phyloP scores from a whole-genome alignment of 2,329 filamentous ascomycete species.

The Thermomyces lanuginosus region DNA sequence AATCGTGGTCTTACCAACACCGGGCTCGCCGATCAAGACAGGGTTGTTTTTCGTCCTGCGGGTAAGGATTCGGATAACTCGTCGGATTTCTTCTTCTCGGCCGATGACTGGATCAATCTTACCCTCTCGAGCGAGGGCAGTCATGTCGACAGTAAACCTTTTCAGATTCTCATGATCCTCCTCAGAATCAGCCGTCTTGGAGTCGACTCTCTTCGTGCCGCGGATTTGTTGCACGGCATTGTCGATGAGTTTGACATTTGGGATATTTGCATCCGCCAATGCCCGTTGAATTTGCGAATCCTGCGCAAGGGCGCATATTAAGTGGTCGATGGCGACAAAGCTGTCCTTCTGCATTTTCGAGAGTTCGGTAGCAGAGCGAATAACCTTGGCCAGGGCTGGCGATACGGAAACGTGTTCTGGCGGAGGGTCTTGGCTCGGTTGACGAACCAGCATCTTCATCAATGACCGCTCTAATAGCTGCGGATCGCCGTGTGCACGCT shows the following conservation, averaged over 20 bases:
- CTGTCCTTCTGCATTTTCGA: constrained; percentile 97
- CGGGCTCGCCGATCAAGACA: constrained; percentile 90
- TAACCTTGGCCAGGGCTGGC: constrained; percentile 62
- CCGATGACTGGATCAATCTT: constrained; percentile 97
- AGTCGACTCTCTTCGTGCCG: constrained; percentile 84
- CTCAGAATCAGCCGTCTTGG: constrained; percentile 84
- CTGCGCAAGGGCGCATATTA: constrained; percentile 72
- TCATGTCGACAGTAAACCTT: constrained; percentile 99
- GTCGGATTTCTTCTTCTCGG: constrained; percentile 83
- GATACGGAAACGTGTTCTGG: constrained; percentile 76
- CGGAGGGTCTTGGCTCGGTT: constrained; percentile 87
- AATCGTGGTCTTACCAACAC: constrained; percentile 96
- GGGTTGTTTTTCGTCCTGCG: constrained; percentile 97
- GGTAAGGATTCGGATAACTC: constrained; percentile 81
- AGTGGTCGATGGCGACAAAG: constrained; percentile 85
- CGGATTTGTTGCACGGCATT: constrained; percentile 82
- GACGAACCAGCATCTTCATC: constrained; percentile 78
- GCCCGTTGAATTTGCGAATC: constrained; percentile 57
- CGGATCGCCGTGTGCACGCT: constrained; percentile 81
- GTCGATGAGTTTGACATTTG: constrained; percentile 78
- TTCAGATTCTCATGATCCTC: constrained; percentile 86
- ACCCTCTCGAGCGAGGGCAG: constrained; percentile 83
- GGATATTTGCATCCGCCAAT: constrained; percentile 74
- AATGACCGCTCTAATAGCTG: constrained; percentile 76
- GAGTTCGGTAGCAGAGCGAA: constrained; percentile 71